Percentiles rank a stretch among this genome's conserved stretches.
These are phyloP conservation scores for Saururus chinensis DNA, from an alignment of 164 flowering plant genomes.

Conservation along the genomic window DNA sequence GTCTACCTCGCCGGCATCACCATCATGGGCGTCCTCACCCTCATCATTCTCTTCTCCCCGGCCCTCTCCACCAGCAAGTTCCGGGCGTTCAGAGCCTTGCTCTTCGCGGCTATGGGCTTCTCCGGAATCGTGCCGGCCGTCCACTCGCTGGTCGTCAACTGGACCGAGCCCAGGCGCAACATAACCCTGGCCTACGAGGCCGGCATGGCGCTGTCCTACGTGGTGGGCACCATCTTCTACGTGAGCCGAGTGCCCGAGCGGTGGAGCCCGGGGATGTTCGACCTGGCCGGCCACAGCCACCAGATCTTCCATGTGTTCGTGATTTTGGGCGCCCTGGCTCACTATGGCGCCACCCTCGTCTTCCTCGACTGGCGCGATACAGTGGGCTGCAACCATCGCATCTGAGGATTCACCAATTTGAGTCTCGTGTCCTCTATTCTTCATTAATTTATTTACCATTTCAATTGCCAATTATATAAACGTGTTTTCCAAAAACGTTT, in stretches of 20 bases:
- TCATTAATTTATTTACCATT: no score
- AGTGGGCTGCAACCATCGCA: constrained; percentile 28
- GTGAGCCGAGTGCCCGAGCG: constrained; percentile 70
- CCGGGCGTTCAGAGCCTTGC: constrained; percentile 52
- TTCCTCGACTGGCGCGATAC: constrained; percentile 56
- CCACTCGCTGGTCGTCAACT: constrained; percentile 53
- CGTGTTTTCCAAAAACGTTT: no score
- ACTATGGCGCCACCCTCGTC: constrained; percentile 60
- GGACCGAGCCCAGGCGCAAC: constrained; percentile 49
- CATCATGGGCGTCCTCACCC: constrained; percentile 50
- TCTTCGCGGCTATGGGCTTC: constrained; percentile 70
- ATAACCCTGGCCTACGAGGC: constrained; percentile 44
- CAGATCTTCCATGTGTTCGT: constrained; percentile 84
- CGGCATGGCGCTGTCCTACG: constrained; percentile 67
- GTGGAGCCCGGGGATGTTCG: constrained; percentile 81
- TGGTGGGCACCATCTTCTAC: constrained; percentile 57
- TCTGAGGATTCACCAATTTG: background rate
- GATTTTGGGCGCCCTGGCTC: constrained; percentile 73
- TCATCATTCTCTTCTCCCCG: constrained; percentile 58
- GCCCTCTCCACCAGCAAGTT: constrained; percentile 32
- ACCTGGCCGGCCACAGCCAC: constrained; percentile 84
- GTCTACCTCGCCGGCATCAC: constrained; percentile 61
- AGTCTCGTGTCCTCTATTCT: no score
- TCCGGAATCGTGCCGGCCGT: constrained; percentile 67
- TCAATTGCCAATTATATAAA: no score